Base-by-base conservation (phyloP, 2,329 filamentous ascomycete genomes). In the Ceratocystis smalleyi region DNA sequence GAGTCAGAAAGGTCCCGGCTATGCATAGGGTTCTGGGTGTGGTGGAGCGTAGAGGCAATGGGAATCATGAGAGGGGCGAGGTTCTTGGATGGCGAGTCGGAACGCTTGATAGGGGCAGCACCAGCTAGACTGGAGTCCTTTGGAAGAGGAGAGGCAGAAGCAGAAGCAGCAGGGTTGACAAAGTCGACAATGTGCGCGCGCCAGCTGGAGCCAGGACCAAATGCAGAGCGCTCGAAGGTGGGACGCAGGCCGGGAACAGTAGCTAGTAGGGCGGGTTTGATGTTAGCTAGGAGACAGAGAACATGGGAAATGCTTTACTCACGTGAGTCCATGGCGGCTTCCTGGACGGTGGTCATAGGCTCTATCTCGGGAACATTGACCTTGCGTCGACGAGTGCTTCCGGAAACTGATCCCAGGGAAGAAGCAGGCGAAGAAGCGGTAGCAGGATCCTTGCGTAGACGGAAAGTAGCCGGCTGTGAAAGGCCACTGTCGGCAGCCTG, bases 321-420 rank as follows among this genome's bases (percentile, higher is more conserved):
- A 88, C 85, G 85, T 69, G 85, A 87, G 73, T 88, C 85, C 83
- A 87, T 86, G 62, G 82, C 73, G 60, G 80, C 74, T 70, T 87
- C 84, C 68, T 86, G 83, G 15, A 87, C 84, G 1, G 84, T 86
- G 4, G 83, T 85, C 83, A 86, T 85, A 43, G 82, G 83, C 1
- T 82, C 84, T 60, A 86, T 72, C 67, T 87, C 85, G 8, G 83
- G 81, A 15, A 85, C 80, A 72, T 81, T 86, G 69, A 82, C 75
- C 70, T 87, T 87, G 68, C 83, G 79, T 69, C 84, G 78, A 67
- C 83, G 77, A 61, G 74, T 77, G 65, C 83, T 73, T 43, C 72
- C 73, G 40, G 74, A 68, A 62, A 73, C 69, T 70, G 76, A 76
- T 22, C 76, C 74, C n/a, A 69, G 67, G 70, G 75, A 75, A n/a